Evolutionary conservation across 805 yeast species (phyloP).

Genomic region (Yarrowia yakushimensis): DNA sequence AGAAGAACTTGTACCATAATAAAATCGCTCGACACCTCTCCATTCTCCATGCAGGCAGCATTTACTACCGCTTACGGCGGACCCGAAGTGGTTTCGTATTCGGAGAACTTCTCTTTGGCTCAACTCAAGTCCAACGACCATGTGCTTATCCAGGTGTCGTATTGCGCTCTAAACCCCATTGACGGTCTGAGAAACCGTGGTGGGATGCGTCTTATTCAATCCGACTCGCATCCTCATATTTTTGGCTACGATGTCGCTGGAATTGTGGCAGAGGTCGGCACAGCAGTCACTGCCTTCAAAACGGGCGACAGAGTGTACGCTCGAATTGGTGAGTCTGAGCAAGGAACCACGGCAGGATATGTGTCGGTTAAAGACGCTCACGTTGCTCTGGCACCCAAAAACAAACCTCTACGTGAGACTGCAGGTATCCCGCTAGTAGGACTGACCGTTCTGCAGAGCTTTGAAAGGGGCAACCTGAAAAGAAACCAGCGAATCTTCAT

Average conservation of each 20-base stretch:
- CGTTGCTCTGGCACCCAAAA: slow-evolving; percentile 29
- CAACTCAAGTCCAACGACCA: slow-evolving; percentile 1
- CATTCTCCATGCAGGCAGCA: slow-evolving; percentile 12
- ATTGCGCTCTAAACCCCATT: slow-evolving; percentile 33
- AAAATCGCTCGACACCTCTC: not conserved
- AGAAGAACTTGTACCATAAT: too few relatives aligned
- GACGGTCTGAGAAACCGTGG: slow-evolving; percentile 31
- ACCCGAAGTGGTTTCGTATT: not conserved
- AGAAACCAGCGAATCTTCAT: slow-evolving; percentile 29
- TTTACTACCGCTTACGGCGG: slow-evolving; percentile 19
- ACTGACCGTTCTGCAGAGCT: slow-evolving; percentile 28
- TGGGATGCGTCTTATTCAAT: slow-evolving; percentile 6
- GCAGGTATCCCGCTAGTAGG: slow-evolving; percentile 31
- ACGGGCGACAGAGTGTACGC: slow-evolving; percentile 31
- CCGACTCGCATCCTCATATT: slow-evolving; percentile 27
- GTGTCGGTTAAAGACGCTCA: slow-evolving; percentile 19
- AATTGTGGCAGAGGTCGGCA: slow-evolving; percentile 31
- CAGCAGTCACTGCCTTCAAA: slow-evolving; percentile 27
- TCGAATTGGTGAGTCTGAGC: slow-evolving; percentile 8
- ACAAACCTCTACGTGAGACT: slow-evolving; percentile 28
- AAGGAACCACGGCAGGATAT: slow-evolving; percentile 30
- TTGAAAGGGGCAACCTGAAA: slow-evolving; percentile 15
- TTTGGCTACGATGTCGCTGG: slow-evolving; percentile 34
- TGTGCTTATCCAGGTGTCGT: slow-evolving; percentile 30
- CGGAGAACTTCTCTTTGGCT: not conserved